Evolutionary conservation across 2,329 filamentous ascomycete genomes (phyloP).

Genomic region (Xylariaceae sp.): DNA sequence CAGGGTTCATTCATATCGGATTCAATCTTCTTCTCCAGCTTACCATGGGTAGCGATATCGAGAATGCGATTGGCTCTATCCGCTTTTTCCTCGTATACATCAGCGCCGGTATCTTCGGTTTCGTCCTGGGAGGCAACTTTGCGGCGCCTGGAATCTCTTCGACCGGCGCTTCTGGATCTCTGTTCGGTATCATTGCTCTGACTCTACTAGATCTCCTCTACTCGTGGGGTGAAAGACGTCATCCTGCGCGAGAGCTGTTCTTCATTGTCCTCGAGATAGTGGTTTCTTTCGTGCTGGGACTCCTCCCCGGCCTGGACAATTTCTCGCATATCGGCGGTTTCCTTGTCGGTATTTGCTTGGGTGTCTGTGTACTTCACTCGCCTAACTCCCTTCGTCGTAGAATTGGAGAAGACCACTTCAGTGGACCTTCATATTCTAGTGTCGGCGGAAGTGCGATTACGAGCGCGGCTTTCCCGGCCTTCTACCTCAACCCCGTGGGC

Average conservation of each 20-base stretch:
- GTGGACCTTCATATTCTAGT: slow-evolving; percentile 59
- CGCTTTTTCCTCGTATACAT: slow-evolving; percentile 89
- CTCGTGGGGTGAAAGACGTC: slow-evolving; percentile 75
- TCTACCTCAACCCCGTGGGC: slow-evolving; percentile 58
- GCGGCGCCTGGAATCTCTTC: slow-evolving; percentile 76
- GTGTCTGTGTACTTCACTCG: slow-evolving; percentile 82
- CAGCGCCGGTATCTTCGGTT: slow-evolving; percentile 88
- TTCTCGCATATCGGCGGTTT: slow-evolving; percentile 97
- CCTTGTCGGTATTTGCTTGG: slow-evolving; percentile 81
- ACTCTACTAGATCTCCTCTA: slow-evolving; percentile 86
- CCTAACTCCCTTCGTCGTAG: slow-evolving; percentile 72
- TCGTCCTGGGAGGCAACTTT: slow-evolving; percentile 91
- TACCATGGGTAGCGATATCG: slow-evolving; percentile 87
- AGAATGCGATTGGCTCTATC: slow-evolving; percentile 79
- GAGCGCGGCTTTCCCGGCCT: slow-evolving; percentile 45
- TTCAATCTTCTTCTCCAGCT: slow-evolving; percentile 93
- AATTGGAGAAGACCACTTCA: slow-evolving; percentile 56
- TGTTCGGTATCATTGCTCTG: slow-evolving; percentile 90
- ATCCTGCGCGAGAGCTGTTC: slow-evolving; percentile 75
- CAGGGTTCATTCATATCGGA: slow-evolving; percentile 86
- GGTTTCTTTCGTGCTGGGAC: slow-evolving; percentile 86
- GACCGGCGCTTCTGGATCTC: slow-evolving; percentile 79
- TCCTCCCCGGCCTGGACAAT: slow-evolving; percentile 91
- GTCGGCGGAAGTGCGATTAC: slow-evolving; percentile 46
- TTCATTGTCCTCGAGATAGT: slow-evolving; percentile 81